A percentile compares a stretch with the other conserved stretches of the same genome.
Evolutionary conservation across 352 stramenopile genomes (phyloP).

Genomic region (Globisporangium alternatum): DNA sequence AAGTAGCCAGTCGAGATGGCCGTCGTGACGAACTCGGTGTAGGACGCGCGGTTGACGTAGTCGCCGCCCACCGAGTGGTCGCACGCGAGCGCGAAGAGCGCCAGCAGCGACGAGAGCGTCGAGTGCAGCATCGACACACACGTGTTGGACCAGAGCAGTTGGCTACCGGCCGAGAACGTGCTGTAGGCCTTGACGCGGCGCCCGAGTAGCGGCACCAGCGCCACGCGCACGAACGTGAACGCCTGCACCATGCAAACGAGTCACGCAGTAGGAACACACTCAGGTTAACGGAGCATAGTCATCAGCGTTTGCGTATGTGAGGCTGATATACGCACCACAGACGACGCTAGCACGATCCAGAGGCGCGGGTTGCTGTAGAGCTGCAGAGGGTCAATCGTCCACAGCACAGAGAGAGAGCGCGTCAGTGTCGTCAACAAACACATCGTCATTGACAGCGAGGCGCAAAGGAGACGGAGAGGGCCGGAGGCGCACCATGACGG

Average conservation of each 20-base stretch:
- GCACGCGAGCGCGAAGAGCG: slow-evolving; percentile 41
- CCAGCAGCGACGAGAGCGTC: slow-evolving; percentile 47
- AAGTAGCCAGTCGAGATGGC: slow-evolving; percentile 77
- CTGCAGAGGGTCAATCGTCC: slow-evolving; percentile 18
- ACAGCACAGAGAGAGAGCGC: background rate
- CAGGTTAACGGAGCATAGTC: background rate
- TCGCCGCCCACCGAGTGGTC: slow-evolving; percentile 53
- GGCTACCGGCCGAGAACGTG: slow-evolving; percentile 37
- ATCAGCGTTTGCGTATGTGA: background rate
- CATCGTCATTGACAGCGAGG: background rate
- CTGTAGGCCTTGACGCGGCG: slow-evolving; percentile 43
- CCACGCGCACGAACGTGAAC: slow-evolving; percentile 49
- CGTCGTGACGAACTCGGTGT: slow-evolving; percentile 48
- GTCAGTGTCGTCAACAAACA: background rate
- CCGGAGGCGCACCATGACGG: slow-evolving; percentile 39
- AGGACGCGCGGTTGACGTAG: slow-evolving; percentile 33
- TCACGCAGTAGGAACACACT: too few relatives aligned
- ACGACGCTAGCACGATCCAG: slow-evolving; percentile 65
- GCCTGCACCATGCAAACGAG: slow-evolving; percentile 19
- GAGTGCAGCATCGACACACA: slow-evolving; percentile 72
- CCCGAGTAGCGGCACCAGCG: slow-evolving; percentile 32
- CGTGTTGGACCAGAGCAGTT: slow-evolving; percentile 75
- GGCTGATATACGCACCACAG: slow-evolving; percentile 33
- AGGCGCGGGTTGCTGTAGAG: slow-evolving; percentile 54
- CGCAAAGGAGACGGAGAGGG: background rate